Conservation (phyloP, 1,284 basidiomycete genomes). For the Cryptococcus floricola region DNA sequence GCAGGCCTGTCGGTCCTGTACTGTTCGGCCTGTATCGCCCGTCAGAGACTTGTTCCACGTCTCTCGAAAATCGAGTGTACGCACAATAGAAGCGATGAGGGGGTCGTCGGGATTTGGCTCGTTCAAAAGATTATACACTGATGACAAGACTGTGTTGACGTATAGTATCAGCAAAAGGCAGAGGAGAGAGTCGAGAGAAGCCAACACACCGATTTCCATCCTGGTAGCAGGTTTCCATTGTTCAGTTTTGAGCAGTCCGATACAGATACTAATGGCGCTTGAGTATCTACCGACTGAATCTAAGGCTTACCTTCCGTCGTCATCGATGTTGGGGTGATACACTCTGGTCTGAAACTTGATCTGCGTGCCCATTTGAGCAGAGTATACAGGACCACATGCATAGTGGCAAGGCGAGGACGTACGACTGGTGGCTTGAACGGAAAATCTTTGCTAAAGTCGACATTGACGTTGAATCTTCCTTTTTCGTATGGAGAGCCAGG, state of each 20-base stretch:
- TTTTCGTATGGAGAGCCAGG: slow-evolving; percentile 75
- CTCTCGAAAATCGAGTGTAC: slow-evolving; percentile 3
- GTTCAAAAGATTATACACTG: slow-evolving; percentile 79
- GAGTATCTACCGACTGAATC: background rate
- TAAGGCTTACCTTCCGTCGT: slow-evolving; percentile 72
- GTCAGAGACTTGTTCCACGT: background rate
- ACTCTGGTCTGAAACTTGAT: slow-evolving; percentile 82
- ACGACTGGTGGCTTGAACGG: slow-evolving; percentile 87
- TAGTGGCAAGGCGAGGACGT: slow-evolving; percentile 29
- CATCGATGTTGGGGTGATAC: slow-evolving; percentile 89
- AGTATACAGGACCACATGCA: background rate
- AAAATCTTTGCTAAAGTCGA: slow-evolving; percentile 69
- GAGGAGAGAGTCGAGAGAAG: background rate
- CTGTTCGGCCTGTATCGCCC: slow-evolving; percentile 38
- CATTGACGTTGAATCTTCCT: slow-evolving; percentile 71
- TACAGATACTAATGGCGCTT: slow-evolving; percentile 53
- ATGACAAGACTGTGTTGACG: slow-evolving; percentile 60
- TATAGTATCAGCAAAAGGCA: background rate
- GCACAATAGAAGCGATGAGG: slow-evolving; percentile 56
- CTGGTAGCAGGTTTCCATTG: slow-evolving; percentile 82
- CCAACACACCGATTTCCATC: slow-evolving; percentile 61
- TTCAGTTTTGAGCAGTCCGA: slow-evolving; percentile 52
- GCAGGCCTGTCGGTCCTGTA: slow-evolving; percentile 38
- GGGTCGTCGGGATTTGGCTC: slow-evolving; percentile 86
- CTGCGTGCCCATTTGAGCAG: slow-evolving; percentile 47